phyloP scores from a whole-genome alignment of 192 early-diverging fungal species.

The Entomortierella lignicola region DNA sequence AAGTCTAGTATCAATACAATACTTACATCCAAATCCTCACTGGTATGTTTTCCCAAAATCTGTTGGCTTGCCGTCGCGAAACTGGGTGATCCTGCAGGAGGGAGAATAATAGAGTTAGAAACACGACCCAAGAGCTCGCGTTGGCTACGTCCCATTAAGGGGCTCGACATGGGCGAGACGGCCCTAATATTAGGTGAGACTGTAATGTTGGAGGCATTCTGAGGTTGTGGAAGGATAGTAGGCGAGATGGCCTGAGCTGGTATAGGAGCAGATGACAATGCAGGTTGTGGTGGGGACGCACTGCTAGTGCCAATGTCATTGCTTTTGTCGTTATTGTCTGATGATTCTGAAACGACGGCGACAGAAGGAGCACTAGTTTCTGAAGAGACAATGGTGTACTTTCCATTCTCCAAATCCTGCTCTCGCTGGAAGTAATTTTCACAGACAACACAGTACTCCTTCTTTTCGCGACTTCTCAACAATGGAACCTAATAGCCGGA shows the following conservation, averaged over 20 bases:
- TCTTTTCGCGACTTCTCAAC: constrained; percentile 49
- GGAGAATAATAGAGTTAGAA: constrained; percentile 32
- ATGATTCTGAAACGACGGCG: background rate
- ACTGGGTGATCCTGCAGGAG: constrained; percentile 26
- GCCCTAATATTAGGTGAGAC: constrained; percentile 22
- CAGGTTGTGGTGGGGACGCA: background rate
- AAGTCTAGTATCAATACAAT: too few species aligned
- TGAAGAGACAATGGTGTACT: constrained; percentile 32
- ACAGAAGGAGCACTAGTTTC: constrained; percentile 9
- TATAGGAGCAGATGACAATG: too few species aligned
- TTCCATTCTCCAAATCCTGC: constrained; percentile 48
- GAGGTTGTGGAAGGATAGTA: constrained; percentile 7
- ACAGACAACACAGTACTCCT: constrained; percentile 58
- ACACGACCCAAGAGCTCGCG: constrained; percentile 30
- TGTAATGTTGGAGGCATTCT: background rate
- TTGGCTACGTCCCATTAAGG: constrained; percentile 19
- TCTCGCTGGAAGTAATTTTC: constrained; percentile 52
- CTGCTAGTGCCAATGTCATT: constrained; percentile 39
- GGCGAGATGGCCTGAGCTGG: too few species aligned
- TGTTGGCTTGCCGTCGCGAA: constrained; percentile 24
- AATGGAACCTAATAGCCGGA: constrained; percentile 44
- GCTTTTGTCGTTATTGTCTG: background rate
- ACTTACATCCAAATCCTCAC: constrained; percentile 43
- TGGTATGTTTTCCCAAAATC: constrained; percentile 35
- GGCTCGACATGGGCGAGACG: constrained; percentile 28